Evolutionary conservation across 305 asterid genomes (phyloP).

Genomic region (Andrographis paniculata): DNA sequence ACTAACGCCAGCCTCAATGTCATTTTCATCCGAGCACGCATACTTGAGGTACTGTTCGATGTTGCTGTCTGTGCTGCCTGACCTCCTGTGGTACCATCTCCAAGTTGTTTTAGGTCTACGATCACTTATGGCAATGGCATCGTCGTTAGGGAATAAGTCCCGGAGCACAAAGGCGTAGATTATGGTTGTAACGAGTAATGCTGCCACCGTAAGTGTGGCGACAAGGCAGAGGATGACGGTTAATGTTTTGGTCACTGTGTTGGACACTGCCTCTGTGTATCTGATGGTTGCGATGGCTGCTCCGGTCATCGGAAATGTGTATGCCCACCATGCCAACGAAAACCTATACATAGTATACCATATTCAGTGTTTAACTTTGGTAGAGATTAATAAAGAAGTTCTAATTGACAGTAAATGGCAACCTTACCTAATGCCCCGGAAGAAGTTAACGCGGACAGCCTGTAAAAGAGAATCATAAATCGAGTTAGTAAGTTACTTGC

Average conservation of each 20-base stretch:
- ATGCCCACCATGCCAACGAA: conserved; percentile 76
- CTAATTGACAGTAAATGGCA: too few relatives aligned
- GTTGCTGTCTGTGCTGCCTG: conserved; percentile 24
- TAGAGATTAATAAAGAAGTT: too few relatives aligned
- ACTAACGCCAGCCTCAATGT: conserved; percentile 27
- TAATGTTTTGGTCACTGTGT: conserved; percentile 29
- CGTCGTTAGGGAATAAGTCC: conserved; percentile 55
- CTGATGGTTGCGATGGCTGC: conserved; percentile 54
- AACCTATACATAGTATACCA: conserved; percentile 23
- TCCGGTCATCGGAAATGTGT: conserved; percentile 71
- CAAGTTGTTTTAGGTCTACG: conserved; percentile 22
- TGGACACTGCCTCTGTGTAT: conserved; percentile 35
- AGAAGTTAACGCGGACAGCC: conserved; percentile 62
- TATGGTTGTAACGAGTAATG: conserved; percentile 39
- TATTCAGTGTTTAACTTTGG: too few relatives aligned
- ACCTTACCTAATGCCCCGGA: conserved; percentile 48
- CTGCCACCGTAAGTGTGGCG: conserved; percentile 40
- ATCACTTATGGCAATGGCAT: conserved; percentile 44
- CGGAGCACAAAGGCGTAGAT: conserved; percentile 44
- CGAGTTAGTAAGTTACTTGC: not conserved
- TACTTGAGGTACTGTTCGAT: conserved; percentile 35
- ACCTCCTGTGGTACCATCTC: conserved; percentile 30
- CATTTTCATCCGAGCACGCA: conserved; percentile 27
- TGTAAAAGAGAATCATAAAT: conserved; percentile 17
- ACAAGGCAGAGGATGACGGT: conserved; percentile 28